Base-by-base conservation (phyloP, 2,329 filamentous ascomycete species). In the Parastagonospora nodorum region DNA sequence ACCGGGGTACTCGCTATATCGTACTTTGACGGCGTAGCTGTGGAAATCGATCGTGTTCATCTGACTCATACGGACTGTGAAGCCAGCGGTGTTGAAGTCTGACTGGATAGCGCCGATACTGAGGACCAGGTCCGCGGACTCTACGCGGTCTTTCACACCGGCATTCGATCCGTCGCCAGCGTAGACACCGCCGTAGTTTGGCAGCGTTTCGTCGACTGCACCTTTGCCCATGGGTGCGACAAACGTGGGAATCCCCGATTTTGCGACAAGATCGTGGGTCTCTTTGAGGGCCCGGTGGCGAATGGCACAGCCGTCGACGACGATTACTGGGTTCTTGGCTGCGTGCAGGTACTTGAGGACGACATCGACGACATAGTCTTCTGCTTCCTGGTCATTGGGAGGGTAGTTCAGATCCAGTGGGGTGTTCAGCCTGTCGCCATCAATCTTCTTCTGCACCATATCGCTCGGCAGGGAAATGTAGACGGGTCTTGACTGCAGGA, bases 171-270 rank as follows among this genome's bases (percentile, higher is more conserved):
- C 90, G 51, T 82, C 82, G n/a, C 92, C 92, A 8, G 88, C 88
- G 71, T 96, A 95, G 5, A 96, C 89, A 57, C 92, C 92, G 16
- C 89, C 89, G 61, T 88, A 96, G 65, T 84, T 88, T n/a, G 82
- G 78, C 40, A 88, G 81, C 2, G 82, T 83, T 73, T 96, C 91
- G 64, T 94, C 83, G 40, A 96, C 83, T 15, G 89, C 88, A 14
- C 90, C 84, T 76, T 96, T 96, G 40, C 91, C 91, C 88, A 95
- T 95, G 2, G 91, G 90, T 0, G 90, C 88, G n/a, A 92, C 89
- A 63, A 94, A 95, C 0, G 89, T 88, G 4, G 92, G 91, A 7
- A 96, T 78, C 4, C 84, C 80, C 1, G 89, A 89, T 72, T 87
- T 89, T 53, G 87, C 79, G 44, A 95, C 78, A 12, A 96, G 78